Conservation (phyloP, 257 asterid species). For the Jacaranda copaia region DNA sequence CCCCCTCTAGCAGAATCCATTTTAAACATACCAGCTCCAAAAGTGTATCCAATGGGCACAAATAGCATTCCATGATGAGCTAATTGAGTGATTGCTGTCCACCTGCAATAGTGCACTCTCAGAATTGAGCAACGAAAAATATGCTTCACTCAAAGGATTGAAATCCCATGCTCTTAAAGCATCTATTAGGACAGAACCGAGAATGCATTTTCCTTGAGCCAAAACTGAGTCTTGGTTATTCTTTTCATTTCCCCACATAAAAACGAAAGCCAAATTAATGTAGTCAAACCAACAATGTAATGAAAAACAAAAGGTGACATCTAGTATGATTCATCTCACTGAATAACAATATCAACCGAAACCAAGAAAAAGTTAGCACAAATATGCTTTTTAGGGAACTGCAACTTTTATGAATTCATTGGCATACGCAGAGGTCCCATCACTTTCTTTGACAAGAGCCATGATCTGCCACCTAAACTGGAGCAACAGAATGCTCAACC, state of each 20-base stretch:
- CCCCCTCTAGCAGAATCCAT: slow-evolving; percentile 66
- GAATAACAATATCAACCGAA: too few species aligned
- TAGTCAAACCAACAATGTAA: background rate
- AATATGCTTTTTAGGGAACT: background rate
- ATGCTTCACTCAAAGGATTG: background rate
- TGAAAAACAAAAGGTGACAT: background rate
- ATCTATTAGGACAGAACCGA: background rate
- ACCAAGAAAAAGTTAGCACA: background rate
- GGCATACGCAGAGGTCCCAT: too few species aligned
- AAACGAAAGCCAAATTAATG: background rate
- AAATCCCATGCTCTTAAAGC: background rate
- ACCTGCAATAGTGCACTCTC: slow-evolving; percentile 41
- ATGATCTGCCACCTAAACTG: background rate
- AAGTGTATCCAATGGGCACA: slow-evolving; percentile 70
- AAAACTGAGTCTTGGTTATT: too few species aligned
- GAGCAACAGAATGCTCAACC: background rate
- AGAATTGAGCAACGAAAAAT: background rate
- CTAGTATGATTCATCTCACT: background rate
- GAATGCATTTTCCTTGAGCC: background rate
- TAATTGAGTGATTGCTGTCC: slow-evolving; percentile 72
- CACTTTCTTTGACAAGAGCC: slow-evolving; percentile 6
- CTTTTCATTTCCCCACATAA: background rate
- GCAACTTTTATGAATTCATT: background rate
- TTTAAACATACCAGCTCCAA: slow-evolving; percentile 73
- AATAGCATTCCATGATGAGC: slow-evolving; percentile 77